Evolutionary conservation across 2,329 filamentous ascomycete species (phyloP), one percentile per base, ranked within the genome.

Genomic region (Sarocladium strictum): DNA sequence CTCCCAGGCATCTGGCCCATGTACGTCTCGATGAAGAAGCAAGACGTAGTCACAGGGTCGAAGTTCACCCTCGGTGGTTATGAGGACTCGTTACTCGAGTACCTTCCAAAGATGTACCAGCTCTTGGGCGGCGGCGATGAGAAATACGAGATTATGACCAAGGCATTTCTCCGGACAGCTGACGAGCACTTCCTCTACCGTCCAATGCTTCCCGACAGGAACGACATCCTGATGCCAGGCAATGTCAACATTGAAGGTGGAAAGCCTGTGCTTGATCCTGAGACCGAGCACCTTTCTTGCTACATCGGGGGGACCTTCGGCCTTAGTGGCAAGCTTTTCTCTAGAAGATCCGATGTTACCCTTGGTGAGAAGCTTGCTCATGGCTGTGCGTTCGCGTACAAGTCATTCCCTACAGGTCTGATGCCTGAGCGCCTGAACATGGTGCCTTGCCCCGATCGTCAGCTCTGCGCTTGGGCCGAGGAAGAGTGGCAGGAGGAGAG

Each of bases 1-100:
- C 68, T 92, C 5, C 87, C 87, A 0, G 89, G 89, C 1, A 76
- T 93, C 71, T 94, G 86, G 86, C 88, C 87, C 1, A 76, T 79
- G 19, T 72, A 74, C 51, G 70, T 93, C 51, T 80, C 91, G 66
- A 78, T 68, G 73, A 74, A 61, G 72, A 78, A 58, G 77, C 74
- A 71, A 66, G 72, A 63, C 61, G 72, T 74, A 35, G 60, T 71
- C 35, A 53, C 53, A 4, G 70, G 71, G n/a, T 61, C 51, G 2
- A 62, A 59, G n/a, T 81, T 75, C 59, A 76, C 76, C 0, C 67
- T 83, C 9, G 79, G 79, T 21, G 78, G 72, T 6, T 67, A 75
- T 56, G 72, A 77, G 3, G 81, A 84, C 61, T 81, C 78, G 26
- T 62, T 80, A 2, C 84, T 83, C 59, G 81, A 85, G 63, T 84